These are phyloP conservation scores for Colletotrichum zoysiae DNA, from an alignment of 2,329 filamentous ascomycete genomes.

Conservation along the genomic window DNA sequence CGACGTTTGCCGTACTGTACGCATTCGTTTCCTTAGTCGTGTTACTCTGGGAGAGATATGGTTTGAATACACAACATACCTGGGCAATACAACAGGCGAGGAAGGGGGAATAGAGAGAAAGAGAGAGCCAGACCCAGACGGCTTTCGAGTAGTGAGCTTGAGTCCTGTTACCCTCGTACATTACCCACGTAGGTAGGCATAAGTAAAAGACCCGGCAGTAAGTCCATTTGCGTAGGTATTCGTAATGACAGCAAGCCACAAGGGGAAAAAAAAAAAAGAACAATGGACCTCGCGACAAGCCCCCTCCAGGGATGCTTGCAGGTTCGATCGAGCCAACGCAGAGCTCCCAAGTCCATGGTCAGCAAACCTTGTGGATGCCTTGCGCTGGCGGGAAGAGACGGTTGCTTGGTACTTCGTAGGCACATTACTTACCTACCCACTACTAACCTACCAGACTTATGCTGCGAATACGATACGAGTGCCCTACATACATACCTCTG, in stretches of 20 bases:
- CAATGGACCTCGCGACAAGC: conserved; percentile 1
- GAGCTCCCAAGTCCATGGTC: conserved; percentile 31
- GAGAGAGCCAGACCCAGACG: background rate
- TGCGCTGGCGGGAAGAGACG: conserved; percentile 1
- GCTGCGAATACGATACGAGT: background rate
- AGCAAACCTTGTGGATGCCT: conserved; percentile 8
- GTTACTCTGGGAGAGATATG: background rate
- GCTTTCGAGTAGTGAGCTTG: background rate
- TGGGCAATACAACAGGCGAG: too few species aligned
- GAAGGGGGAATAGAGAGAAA: background rate
- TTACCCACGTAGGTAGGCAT: too few species aligned
- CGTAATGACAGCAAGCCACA: background rate
- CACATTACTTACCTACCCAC: too few species aligned
- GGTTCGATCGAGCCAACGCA: conserved; percentile 9
- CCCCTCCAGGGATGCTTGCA: conserved; percentile 20
- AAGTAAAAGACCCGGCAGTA: too few species aligned
- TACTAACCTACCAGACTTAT: background rate
- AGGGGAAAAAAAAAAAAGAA: background rate
- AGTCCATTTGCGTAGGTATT: too few species aligned
- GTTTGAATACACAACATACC: too few species aligned
- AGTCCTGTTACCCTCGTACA: background rate
- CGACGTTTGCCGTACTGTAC: conserved; percentile 33
- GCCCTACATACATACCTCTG: background rate
- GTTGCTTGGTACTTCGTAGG: background rate
- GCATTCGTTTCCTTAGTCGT: conserved; percentile 18